Evolutionary conservation across 2,329 filamentous ascomycete genomes (phyloP), one percentile per base, ranked within the genome.

Genomic region (Microsporum audouinii): DNA sequence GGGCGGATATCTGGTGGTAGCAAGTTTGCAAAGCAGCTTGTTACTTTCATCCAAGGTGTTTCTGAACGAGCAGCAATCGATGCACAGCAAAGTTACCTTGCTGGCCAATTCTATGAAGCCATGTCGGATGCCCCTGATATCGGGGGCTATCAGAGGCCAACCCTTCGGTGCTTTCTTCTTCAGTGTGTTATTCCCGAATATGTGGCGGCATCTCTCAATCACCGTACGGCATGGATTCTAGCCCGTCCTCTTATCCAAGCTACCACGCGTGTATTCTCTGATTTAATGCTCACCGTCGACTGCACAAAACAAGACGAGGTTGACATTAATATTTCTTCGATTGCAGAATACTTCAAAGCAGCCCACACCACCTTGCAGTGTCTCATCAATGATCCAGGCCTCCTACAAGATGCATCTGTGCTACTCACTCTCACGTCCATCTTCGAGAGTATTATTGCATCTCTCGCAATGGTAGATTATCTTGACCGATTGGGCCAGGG

Each of bases 11-110:
- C 70, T 2, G 76, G 79, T 29, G 64, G 72, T 5, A 57, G 36
- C 36, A 78, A 78, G 61, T 77, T 77, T 8, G 74, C 78, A 5
- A 84, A 82, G 64, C 77, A 83, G 61, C 73, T 86, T 38, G 78
- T 77, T 5, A 75, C 76, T n/a, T 86, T 85, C 69, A 69, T 86
- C 12, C 82, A 85, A 60, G 80, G 79, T 3, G 78, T 86, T 4
- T 79, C 78, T 10, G 82, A 85, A 67, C 76, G 82, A 60, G 82
- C 83, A 0, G 80, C 81, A 1, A 70, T 80, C 5, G 83, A 85
- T 61, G 74, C 76, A n/a, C 78, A 84, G 63, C 83, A 85, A 64
- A 65, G 65, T 0, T 83, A 84, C 66, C 76, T 87, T 6, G 74
- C 80, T 58, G 72, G 76, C 7, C 83, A 86, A 65, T 70, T 85